Conservation (phyloP, 805 yeast species). For the Hanseniaspora vineae region DNA sequence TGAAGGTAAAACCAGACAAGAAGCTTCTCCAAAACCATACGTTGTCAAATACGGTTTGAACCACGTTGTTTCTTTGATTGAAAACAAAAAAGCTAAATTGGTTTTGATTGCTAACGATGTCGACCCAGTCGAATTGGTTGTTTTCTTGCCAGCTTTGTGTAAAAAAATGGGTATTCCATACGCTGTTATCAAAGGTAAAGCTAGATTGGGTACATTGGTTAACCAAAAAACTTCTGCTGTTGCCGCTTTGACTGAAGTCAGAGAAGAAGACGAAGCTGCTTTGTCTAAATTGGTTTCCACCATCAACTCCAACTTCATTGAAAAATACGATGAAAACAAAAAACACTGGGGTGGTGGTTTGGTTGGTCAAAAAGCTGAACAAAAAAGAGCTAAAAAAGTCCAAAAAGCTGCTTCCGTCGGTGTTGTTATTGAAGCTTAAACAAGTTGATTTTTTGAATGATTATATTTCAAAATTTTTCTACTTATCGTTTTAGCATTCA, state of each 20-base stretch:
- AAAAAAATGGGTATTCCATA: slow-evolving; percentile 99
- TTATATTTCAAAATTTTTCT: background rate
- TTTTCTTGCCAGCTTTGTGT: slow-evolving; percentile 97
- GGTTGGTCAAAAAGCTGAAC: slow-evolving; percentile 89
- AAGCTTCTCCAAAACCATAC: slow-evolving; percentile 93
- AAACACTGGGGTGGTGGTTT: slow-evolving; percentile 99
- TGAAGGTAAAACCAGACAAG: slow-evolving; percentile 94
- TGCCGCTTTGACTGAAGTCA: slow-evolving; percentile 93
- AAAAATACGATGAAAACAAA: slow-evolving; percentile 90
- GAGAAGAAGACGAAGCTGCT: slow-evolving; percentile 88
- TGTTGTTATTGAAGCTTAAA: background rate
- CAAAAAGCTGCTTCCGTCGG: slow-evolving; percentile 32
- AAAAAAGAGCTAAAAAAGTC: slow-evolving; percentile 67
- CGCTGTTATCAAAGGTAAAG: slow-evolving; percentile 97
- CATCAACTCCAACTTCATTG: slow-evolving; percentile 83
- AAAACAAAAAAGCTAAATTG: slow-evolving; percentile 97
- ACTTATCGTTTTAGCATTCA: background rate
- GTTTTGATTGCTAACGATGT: slow-evolving; percentile 98
- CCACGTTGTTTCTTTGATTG: slow-evolving; percentile 95
- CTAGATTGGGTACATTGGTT: slow-evolving; percentile 93
- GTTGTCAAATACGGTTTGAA: slow-evolving; percentile 96
- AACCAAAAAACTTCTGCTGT: slow-evolving; percentile 97
- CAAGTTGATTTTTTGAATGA: background rate
- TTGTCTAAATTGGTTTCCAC: slow-evolving; percentile 88
- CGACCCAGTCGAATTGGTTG: slow-evolving; percentile 96